Evolutionary conservation across 768 basidiomycete genomes (phyloP), one percentile per base, ranked within the genome.

Genomic region (Butyriboletus loyo): DNA sequence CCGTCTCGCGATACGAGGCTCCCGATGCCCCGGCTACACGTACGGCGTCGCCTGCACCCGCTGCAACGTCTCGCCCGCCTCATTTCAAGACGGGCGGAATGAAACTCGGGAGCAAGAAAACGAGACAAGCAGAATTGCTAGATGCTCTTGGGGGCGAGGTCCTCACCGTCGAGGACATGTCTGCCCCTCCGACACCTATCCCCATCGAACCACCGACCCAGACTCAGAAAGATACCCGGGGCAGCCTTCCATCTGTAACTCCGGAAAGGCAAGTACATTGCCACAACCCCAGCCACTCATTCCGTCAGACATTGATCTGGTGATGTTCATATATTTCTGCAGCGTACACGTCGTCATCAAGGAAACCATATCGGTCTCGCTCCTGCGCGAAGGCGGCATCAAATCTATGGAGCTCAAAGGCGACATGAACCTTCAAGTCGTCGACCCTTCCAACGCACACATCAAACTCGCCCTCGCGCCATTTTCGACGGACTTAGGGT

Each of bases 71-170:
- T n/a, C 83, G 85, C 37, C 63, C 81, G 2, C 89, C 92, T 13
- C 82, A 89, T 6, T 98, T 98, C 84, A 97, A 96, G 75, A 84
- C 88, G 38, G 80, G 85, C 10, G 96, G 96, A 24, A 98, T 99
- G 96, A 98, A 98, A 63, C 81, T 99, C 14, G 95, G 96, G 31
- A 81, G 82, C 62, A 98, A 96, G 74, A 95, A 91, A 73, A 86
- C 85, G 27, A 89, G 87, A 63, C 90, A 96, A 65, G 85, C 89
- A 6, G 95, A 96, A 56, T 69, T 97, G 21, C 69, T 95, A 36
- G 91, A 94, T 64, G 89, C 91, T 1, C 77, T 98, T 9, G 95
- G 94, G 10, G 87, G 86, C 1, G 89, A 90, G 49, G 80, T 79
- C 34, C 72, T 83, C 43, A 75, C 79, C 7, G 75, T 85, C 0